Base-by-base conservation (phyloP, 495 filamentous ascomycete species). In the Penicillium cataractarum region DNA sequence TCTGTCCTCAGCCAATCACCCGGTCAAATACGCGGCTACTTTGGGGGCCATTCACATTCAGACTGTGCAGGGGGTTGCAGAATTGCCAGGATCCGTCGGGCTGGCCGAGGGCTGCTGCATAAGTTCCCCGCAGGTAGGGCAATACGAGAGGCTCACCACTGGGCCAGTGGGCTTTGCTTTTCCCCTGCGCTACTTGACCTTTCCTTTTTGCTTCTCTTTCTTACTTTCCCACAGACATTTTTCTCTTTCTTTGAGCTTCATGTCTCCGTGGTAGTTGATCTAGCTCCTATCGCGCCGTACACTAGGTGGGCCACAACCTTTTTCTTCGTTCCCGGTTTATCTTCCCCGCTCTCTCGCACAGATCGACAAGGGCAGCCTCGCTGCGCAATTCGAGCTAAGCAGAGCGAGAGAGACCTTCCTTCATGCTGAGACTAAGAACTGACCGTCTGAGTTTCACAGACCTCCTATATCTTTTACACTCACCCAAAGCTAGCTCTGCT, bases 281-380 rank as follows among this genome's bases (percentile, higher is more conserved):
- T 31, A 29, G 51, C n/a, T 17, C n/a, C 51, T 54, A 29, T 32
- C 27, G 29, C 12, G 44, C 26, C 19, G 3, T 8, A n/a, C n/a
- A n/a, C n/a, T n/a, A 33, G 22, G 29, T 31, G 44, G 19, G 42
- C 21, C 21, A 33, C 42, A 13, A 15, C 31, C 13, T 27, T 13
- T 21, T 22, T n/a, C 39, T 4, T 52, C 51, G 19, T 9, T 12
- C 37, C 33, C 59, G 15, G 24, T 7, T 31, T 10, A 26, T 46
- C 46, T 57, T 62, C 46, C 51, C 53, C 53, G 32, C 58, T n/a
- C 39, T 31, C 58, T 27, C 59, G 52, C 60, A 57, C 53, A 31
- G 53, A 62, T 57, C 42, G 46, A 58, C 54, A 53, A 59, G 31
- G 52, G 26, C 53, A 64, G 24, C 54, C 22, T 42, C 19, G 4